Evolutionary conservation across 2,329 filamentous ascomycete species (phyloP).

Genomic region (Arthrinium phaeospermum): DNA sequence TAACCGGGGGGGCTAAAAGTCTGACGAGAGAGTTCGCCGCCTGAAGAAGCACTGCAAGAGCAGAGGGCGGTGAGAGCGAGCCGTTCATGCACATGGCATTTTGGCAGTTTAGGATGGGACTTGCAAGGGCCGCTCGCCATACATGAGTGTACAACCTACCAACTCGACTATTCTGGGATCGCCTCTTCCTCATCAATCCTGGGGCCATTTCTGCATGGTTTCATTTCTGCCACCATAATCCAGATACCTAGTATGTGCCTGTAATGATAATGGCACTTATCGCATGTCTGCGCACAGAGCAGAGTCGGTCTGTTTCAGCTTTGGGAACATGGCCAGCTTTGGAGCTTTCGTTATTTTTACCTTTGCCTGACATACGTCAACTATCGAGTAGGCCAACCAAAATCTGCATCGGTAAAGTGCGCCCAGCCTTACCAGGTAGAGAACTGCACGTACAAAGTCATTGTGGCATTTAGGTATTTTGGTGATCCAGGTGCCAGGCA

Average conservation of each 20-base stretch:
- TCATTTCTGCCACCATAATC: not conserved
- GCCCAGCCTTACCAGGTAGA: not conserved
- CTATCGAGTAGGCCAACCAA: not conserved
- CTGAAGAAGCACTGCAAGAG: not conserved
- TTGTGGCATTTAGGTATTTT: not conserved
- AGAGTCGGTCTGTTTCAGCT: not conserved
- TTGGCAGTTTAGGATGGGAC: conserved; percentile 14
- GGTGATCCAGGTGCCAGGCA: not conserved
- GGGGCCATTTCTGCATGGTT: not conserved
- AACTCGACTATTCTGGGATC: not conserved
- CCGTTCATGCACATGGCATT: conserved; percentile 21
- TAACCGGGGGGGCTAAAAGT: not conserved
- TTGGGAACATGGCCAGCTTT: not conserved
- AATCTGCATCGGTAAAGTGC: not conserved
- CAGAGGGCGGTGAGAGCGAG: conserved; percentile 18
- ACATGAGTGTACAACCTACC: too few species aligned
- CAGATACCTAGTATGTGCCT: not conserved
- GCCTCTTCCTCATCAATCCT: not conserved
- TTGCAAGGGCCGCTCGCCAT: not conserved
- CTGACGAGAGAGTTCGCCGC: conserved; percentile 13
- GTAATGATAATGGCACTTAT: not conserved
- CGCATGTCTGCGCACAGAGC: not conserved
- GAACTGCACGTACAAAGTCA: not conserved
- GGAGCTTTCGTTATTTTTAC: not conserved
- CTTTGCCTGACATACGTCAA: not conserved